phyloP scores from a whole-genome alignment of 2,329 filamentous ascomycete species.

The Apiospora marii region DNA sequence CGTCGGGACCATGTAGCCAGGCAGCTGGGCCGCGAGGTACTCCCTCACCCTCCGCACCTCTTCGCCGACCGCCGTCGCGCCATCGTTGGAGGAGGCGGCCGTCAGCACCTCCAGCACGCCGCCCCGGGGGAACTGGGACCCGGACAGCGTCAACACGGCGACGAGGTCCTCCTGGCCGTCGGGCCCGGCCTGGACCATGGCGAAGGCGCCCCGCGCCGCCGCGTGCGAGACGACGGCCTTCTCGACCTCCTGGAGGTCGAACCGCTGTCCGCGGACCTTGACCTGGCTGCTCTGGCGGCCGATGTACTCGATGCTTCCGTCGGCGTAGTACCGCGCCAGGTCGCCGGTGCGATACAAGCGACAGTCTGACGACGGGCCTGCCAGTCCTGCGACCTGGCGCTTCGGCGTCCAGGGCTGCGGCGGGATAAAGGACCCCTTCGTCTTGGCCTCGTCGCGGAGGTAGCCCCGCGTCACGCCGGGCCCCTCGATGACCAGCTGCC shows the following conservation, averaged over 20 bases:
- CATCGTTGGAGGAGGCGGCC: not conserved
- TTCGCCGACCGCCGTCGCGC: not conserved
- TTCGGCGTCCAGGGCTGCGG: not conserved
- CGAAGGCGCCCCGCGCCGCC: not conserved
- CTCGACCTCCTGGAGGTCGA: constrained; percentile 20
- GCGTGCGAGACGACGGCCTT: not conserved
- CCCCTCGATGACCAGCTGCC: constrained; percentile 32
- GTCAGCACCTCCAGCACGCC: not conserved
- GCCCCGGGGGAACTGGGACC: not conserved
- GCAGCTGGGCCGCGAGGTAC: not conserved
- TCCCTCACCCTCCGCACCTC: not conserved
- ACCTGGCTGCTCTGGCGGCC: constrained; percentile 7
- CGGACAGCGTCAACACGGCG: not conserved
- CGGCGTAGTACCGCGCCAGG: constrained; percentile 21
- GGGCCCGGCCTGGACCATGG: not conserved
- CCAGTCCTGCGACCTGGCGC: not conserved
- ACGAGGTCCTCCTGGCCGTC: not conserved
- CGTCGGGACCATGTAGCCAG: not conserved
- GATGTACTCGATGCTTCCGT: constrained; percentile 10
- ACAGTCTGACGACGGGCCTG: not conserved
- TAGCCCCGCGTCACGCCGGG: constrained; percentile 40
- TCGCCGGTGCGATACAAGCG: not conserved
- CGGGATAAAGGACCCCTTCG: constrained; percentile 34
- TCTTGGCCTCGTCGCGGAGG: constrained; percentile 36
- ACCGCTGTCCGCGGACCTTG: constrained; percentile 8